Conservation (phyloP, 2,329 filamentous ascomycete species). For the Talaromyces piceae region DNA sequence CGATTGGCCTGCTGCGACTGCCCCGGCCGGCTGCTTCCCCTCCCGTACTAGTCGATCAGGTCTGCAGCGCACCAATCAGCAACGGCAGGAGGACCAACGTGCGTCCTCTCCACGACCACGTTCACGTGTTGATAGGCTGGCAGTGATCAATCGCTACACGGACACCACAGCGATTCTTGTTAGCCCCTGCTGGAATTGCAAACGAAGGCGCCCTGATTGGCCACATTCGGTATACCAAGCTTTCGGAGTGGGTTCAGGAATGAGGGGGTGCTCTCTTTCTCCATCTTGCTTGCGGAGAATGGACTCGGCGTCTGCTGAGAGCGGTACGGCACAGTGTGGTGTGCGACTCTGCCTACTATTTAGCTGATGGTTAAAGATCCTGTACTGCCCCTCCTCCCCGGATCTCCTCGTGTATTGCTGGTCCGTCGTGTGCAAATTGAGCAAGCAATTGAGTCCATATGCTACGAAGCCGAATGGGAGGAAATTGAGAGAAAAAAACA, state of each 20-base stretch:
- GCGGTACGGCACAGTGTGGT: too few species aligned
- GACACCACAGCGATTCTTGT: not conserved
- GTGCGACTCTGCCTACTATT: not conserved
- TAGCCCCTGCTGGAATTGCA: not conserved
- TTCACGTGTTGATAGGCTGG: not conserved
- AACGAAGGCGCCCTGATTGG: not conserved
- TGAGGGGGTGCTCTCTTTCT: not conserved
- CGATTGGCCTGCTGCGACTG: not conserved
- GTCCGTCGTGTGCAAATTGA: not conserved
- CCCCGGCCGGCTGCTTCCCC: not conserved
- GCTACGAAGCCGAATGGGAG: too few species aligned
- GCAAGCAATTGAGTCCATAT: too few species aligned
- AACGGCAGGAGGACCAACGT: slow-evolving; percentile 3
- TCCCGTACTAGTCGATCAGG: not conserved
- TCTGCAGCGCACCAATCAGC: slow-evolving; percentile 4
- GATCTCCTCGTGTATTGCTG: not conserved
- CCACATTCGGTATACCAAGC: not conserved
- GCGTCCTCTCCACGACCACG: not conserved
- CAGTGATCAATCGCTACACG: not conserved
- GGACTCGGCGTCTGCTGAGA: not conserved
- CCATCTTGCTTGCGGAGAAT: not conserved
- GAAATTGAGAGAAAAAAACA: too few species aligned
- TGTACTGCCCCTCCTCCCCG: not conserved
- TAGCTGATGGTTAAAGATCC: not conserved
- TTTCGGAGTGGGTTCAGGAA: not conserved